Evolutionary conservation across 495 filamentous ascomycete species (phyloP).

Genomic region (Penicillium lagena): DNA sequence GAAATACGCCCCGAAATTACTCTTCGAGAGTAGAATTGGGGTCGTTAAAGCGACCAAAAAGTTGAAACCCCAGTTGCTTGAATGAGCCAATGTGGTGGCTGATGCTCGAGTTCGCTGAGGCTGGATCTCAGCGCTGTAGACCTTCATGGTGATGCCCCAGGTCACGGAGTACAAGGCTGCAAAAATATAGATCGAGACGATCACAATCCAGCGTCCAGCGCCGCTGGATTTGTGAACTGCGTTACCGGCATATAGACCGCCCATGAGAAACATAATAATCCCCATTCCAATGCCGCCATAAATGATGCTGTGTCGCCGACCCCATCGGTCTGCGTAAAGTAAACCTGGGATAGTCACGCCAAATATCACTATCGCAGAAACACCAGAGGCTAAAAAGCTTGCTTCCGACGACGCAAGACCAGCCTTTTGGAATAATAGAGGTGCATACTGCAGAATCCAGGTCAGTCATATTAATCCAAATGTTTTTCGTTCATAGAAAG

Average conservation of each 20-base stretch:
- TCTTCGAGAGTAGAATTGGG: slow-evolving; percentile 52
- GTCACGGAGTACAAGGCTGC: slow-evolving; percentile 35
- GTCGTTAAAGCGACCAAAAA: slow-evolving; percentile 61
- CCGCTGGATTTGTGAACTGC: slow-evolving; percentile 38
- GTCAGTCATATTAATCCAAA: background rate
- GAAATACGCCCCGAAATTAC: slow-evolving; percentile 54
- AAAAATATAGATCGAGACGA: slow-evolving; percentile 43
- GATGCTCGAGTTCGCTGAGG: slow-evolving; percentile 46
- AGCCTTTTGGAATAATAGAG: slow-evolving; percentile 46
- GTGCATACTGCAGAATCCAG: slow-evolving; percentile 36
- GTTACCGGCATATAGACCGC: slow-evolving; percentile 42
- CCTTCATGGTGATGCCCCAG: slow-evolving; percentile 50
- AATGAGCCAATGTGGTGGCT: slow-evolving; percentile 40
- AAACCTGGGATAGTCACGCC: slow-evolving; percentile 43
- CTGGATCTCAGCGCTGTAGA: slow-evolving; percentile 52
- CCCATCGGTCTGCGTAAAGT: slow-evolving; percentile 54
- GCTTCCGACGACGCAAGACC: slow-evolving; percentile 42
- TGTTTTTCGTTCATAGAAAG: background rate
- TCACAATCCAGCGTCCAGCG: slow-evolving; percentile 49
- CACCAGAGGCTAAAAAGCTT: slow-evolving; percentile 49
- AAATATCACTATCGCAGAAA: slow-evolving; percentile 46
- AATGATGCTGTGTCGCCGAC: slow-evolving; percentile 48
- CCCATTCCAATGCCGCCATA: slow-evolving; percentile 47
- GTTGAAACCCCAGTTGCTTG: slow-evolving; percentile 49
- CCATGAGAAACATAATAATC: slow-evolving; percentile 42